These are phyloP conservation scores for Botrytis paeoniae DNA, from an alignment of 2,329 filamentous ascomycete species.

Conservation along the genomic window DNA sequence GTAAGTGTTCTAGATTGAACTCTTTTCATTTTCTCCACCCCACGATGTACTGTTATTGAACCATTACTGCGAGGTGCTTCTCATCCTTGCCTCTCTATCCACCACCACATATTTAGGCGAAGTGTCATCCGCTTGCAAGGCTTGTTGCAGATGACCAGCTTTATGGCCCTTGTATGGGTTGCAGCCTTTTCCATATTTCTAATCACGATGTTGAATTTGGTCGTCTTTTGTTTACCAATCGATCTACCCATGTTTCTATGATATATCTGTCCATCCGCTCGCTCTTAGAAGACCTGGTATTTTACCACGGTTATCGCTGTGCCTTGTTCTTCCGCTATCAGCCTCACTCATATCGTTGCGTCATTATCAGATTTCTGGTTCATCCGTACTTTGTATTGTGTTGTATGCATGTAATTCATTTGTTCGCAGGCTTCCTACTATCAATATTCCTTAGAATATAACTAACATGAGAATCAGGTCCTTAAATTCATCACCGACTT, in stretches of 20 bases:
- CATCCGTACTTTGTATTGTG: neutral
- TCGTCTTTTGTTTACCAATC: slow-evolving; percentile 32
- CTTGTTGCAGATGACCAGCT: slow-evolving; percentile 34
- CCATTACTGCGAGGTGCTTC: slow-evolving; percentile 21
- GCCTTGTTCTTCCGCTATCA: slow-evolving; percentile 14
- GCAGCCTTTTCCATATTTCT: slow-evolving; percentile 32
- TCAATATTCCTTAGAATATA: neutral
- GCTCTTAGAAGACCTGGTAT: slow-evolving; percentile 31
- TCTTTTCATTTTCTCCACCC: slow-evolving; percentile 20
- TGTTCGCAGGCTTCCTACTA: slow-evolving; percentile 4
- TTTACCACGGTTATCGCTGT: slow-evolving; percentile 28
- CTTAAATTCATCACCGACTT: neutral
- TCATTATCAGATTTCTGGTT: slow-evolving; percentile 9
- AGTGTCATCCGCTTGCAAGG: slow-evolving; percentile 32
- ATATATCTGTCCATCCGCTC: slow-evolving; percentile 34
- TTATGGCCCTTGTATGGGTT: slow-evolving; percentile 26
- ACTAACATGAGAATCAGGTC: slow-evolving; percentile 11
- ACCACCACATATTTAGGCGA: slow-evolving; percentile 29
- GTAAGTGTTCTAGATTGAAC: slow-evolving; percentile 28
- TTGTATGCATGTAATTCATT: slow-evolving; percentile 13
- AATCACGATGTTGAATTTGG: slow-evolving; percentile 35
- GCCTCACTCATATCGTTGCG: slow-evolving; percentile 13
- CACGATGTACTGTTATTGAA: slow-evolving; percentile 22
- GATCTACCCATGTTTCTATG: slow-evolving; percentile 37
- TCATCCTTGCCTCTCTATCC: slow-evolving; percentile 28